phyloP scores from a whole-genome alignment of 768 basidiomycete species.

The Termitomyces sp. region DNA sequence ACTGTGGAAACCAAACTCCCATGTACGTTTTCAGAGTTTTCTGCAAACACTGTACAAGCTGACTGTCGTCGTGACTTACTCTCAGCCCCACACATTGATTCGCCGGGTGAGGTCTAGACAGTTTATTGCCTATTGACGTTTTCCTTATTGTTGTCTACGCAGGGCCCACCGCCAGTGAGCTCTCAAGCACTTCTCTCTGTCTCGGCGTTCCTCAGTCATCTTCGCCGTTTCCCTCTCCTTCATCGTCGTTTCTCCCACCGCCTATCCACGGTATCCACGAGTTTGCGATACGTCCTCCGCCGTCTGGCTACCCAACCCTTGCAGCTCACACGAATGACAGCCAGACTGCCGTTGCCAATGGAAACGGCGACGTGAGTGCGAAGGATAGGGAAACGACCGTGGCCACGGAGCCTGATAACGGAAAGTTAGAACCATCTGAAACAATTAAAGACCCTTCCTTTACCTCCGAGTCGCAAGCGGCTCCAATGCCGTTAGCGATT shows the following conservation, averaged over 20 bases:
- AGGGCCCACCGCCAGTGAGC: background rate
- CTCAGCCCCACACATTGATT: background rate
- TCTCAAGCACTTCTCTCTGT: slow-evolving; percentile 1
- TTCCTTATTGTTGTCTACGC: background rate
- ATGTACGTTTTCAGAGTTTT: background rate
- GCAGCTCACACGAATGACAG: background rate
- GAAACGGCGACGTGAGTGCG: background rate
- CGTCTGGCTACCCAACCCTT: slow-evolving; percentile 14
- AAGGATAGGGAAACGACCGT: background rate
- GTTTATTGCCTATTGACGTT: background rate
- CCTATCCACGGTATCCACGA: slow-evolving; percentile 64
- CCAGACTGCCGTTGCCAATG: background rate
- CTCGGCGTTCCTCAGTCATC: slow-evolving; percentile 39
- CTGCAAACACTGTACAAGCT: background rate
- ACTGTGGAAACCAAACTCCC: background rate
- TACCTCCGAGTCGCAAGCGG: background rate
- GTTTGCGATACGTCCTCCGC: slow-evolving; percentile 48
- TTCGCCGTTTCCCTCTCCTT: slow-evolving; percentile 54
- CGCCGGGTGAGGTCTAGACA: background rate
- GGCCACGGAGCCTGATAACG: background rate
- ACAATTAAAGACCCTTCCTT: background rate
- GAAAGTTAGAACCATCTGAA: background rate
- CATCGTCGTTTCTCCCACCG: slow-evolving; percentile 62
- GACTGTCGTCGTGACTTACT: background rate
- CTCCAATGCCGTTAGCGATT: background rate